Percentiles rank a stretch among this genome's conserved stretches.
Evolutionary conservation across 2,329 filamentous ascomycete genomes (phyloP).

Genomic region (Plenodomus tracheiphilus): DNA sequence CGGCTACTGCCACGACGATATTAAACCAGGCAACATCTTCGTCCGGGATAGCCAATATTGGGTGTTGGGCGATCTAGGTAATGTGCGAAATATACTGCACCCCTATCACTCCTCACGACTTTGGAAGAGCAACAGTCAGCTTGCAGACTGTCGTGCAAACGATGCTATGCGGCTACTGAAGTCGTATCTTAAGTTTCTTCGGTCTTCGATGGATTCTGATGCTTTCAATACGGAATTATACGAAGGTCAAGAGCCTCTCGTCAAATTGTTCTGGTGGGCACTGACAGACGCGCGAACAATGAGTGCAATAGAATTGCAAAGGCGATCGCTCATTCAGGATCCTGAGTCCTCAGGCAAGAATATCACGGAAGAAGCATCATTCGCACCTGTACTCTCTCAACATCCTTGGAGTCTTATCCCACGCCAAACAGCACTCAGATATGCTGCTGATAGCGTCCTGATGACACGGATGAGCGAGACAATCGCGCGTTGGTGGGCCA

Average conservation of each 20-base stretch:
- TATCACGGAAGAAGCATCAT: background rate
- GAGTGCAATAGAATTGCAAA: constrained; percentile 12
- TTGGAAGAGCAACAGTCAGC: constrained; percentile 28
- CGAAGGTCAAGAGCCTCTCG: constrained; percentile 18
- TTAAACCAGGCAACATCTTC: constrained; percentile 44
- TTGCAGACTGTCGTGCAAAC: constrained; percentile 32
- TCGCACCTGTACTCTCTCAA: background rate
- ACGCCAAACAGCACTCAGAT: background rate
- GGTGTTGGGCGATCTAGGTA: constrained; percentile 43
- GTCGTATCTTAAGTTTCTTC: constrained; percentile 31
- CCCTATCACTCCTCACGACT: constrained; percentile 30
- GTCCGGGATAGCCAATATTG: constrained; percentile 24
- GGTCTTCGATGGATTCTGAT: constrained; percentile 8
- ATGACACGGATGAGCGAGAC: constrained; percentile 11
- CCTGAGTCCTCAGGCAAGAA: constrained; percentile 1
- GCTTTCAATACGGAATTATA: constrained; percentile 31
- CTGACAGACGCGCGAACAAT: constrained; percentile 7
- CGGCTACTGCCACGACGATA: constrained; percentile 45
- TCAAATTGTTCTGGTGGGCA: constrained; percentile 33
- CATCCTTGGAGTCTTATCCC: constrained; percentile 2
- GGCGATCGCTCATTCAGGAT: constrained; percentile 11
- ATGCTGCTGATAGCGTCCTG: constrained; percentile 4
- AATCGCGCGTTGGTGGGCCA: constrained; percentile 9
- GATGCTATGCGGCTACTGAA: constrained; percentile 37
- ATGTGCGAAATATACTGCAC: constrained; percentile 35